Percentiles rank a stretch among this genome's conserved stretches.
Evolutionary conservation across 805 yeast species (phyloP).

Genomic region (Teunomyces kruisii): DNA sequence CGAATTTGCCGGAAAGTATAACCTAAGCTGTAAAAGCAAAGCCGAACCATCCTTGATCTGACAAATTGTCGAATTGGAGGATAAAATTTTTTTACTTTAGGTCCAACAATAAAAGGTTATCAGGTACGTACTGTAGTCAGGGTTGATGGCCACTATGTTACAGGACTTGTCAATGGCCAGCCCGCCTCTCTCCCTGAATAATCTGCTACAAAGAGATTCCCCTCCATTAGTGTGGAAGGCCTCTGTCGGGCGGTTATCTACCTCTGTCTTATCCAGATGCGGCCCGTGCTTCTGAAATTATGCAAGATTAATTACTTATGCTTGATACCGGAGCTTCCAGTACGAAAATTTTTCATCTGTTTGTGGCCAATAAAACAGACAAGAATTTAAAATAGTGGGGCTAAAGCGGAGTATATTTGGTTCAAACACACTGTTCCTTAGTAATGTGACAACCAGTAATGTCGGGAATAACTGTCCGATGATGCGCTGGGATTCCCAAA

Average conservation of each 20-base stretch:
- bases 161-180: neutral
- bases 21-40: neutral
- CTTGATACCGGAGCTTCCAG: constrained; percentile 1
- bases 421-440: neutral
- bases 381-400: constrained; percentile 1
- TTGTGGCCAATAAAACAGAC: neutral
- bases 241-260: neutral
- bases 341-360: neutral
- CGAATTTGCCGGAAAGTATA: neutral
- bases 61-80: neutral
- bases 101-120: neutral
- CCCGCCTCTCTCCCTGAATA: neutral
- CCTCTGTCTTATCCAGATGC: constrained; percentile 1
- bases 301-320: neutral
- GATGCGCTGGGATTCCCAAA: neutral
- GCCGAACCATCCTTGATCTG: constrained; percentile 1
- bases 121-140: too few relatives aligned
- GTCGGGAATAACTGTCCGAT: neutral
- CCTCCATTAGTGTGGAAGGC: too few relatives aligned
- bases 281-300: neutral
- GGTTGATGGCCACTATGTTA: too few relatives aligned
- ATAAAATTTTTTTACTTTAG: too few relatives aligned
- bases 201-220: neutral
- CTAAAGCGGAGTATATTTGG: constrained; percentile 2
- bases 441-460: neutral